These are phyloP conservation scores for Cornus suecica DNA, from an alignment of 148 eudicot species.

Conservation along the genomic window DNA sequence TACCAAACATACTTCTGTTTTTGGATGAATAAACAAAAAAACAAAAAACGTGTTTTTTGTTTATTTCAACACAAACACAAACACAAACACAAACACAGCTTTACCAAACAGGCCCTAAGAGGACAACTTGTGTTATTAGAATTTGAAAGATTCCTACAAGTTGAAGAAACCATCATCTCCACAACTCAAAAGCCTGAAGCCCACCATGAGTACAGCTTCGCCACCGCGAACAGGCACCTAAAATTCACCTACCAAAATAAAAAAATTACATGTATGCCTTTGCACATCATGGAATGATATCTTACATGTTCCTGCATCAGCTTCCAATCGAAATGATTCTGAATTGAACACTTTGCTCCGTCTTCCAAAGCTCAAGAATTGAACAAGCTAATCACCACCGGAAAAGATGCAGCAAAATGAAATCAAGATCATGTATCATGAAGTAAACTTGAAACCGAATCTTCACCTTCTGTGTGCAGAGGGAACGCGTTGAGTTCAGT, in stretches of 20 bases:
- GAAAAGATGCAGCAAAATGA: constrained; percentile 3
- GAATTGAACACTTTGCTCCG: background rate
- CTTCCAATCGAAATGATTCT: constrained; percentile 12
- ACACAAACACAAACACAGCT: too few relatives aligned
- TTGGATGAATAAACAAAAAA: too few relatives aligned
- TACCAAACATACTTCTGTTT: too few relatives aligned
- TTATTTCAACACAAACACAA: too few relatives aligned
- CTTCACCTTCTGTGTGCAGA: constrained; percentile 10
- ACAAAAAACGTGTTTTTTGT: too few relatives aligned
- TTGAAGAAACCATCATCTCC: constrained; percentile 22
- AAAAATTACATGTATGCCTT: constrained; percentile 32
- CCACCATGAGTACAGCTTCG: constrained; percentile 11
- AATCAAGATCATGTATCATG: constrained; percentile 6
- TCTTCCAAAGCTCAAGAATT: too few relatives aligned
- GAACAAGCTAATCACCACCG: constrained; percentile 5
- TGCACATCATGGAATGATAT: constrained; percentile 27
- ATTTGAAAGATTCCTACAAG: constrained; percentile 32
- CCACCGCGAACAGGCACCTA: background rate
- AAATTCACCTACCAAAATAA: constrained; percentile 21
- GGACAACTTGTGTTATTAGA: constrained; percentile 22
- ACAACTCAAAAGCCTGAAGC: constrained; percentile 22
- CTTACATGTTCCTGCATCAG: constrained; percentile 3
- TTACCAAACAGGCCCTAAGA: constrained; percentile 30
- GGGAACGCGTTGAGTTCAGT: constrained; percentile 19
- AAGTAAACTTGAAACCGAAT: constrained; percentile 8